A percentile compares a stretch with the other conserved stretches of the same genome.
These are phyloP conservation scores for Globisporangium uncinulatum DNA, from an alignment of 352 stramenopile species.

Conservation along the genomic window DNA sequence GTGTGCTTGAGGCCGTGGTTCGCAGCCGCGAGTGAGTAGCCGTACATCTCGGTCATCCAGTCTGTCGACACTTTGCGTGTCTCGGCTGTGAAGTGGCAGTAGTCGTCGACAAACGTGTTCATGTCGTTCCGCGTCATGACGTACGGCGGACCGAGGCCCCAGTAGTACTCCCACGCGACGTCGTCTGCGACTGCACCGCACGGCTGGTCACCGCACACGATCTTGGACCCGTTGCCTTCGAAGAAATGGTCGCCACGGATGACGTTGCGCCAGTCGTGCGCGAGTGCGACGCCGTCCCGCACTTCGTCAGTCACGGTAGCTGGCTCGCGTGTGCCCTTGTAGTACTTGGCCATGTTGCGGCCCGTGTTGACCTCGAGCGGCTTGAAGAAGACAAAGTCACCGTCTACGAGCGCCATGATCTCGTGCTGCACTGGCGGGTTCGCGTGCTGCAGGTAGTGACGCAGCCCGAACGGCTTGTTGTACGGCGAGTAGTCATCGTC, in stretches of 20 bases:
- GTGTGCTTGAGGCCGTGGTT: slow-evolving; percentile 57
- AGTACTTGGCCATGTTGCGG: slow-evolving; percentile 32
- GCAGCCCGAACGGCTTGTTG: slow-evolving; percentile 22
- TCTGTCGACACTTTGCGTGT: slow-evolving; percentile 8
- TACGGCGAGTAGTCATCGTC: slow-evolving; percentile 20
- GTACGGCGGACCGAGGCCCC: slow-evolving; percentile 44
- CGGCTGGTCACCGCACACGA: slow-evolving; percentile 29
- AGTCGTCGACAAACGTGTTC: slow-evolving; percentile 20
- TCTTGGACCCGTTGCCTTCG: slow-evolving; percentile 9
- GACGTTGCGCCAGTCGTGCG: slow-evolving; percentile 38
- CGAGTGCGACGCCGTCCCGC: slow-evolving; percentile 31
- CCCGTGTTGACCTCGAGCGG: slow-evolving; percentile 32
- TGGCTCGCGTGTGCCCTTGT: slow-evolving; percentile 23
- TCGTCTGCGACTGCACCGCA: slow-evolving; percentile 25
- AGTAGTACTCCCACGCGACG: slow-evolving; percentile 36
- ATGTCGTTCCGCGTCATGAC: slow-evolving; percentile 29
- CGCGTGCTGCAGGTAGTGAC: slow-evolving; percentile 21
- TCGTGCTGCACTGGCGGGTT: slow-evolving; percentile 19
- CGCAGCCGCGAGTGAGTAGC: slow-evolving; percentile 33
- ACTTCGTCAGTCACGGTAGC: slow-evolving; percentile 32
- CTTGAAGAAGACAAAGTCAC: slow-evolving; percentile 13
- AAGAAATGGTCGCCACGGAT: slow-evolving; percentile 33
- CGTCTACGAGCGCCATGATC: slow-evolving; percentile 20
- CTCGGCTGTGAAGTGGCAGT: slow-evolving; percentile 10
- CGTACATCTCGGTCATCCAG: slow-evolving; percentile 65